phyloP scores from a whole-genome alignment of 169 alveolate genomes.

The Plasmodium gaboni region DNA sequence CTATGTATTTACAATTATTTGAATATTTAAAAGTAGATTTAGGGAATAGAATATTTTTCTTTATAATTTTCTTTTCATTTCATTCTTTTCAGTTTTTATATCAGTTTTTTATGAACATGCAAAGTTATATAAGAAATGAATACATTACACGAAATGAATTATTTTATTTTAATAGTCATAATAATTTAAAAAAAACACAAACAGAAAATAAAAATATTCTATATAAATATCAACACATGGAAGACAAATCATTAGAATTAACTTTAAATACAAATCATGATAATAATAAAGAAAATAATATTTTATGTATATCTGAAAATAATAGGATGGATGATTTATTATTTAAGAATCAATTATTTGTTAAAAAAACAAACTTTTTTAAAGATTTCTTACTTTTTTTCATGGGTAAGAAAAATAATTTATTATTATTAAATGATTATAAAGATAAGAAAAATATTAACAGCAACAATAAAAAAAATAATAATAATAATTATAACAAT shows the following conservation, averaged over 20 bases:
- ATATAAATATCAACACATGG: too few species aligned
- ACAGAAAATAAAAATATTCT: too few species aligned
- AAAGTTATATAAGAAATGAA: conserved; percentile 61
- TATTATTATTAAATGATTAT: neutral
- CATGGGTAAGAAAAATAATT: neutral
- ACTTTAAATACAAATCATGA: neutral
- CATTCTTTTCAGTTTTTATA: conserved; percentile 64
- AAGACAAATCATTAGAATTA: neutral
- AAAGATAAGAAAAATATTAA: conserved; percentile 11
- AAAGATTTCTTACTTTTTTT: conserved; percentile 18
- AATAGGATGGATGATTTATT: conserved; percentile 10
- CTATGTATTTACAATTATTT: conserved; percentile 61
- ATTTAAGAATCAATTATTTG: conserved; percentile 43
- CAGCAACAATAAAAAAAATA: neutral
- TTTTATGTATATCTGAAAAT: conserved; percentile 12
- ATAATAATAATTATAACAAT: neutral
- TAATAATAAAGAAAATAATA: neutral
- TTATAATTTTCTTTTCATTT: conserved; percentile 48
- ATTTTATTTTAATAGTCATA: neutral
- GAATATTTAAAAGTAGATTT: conserved; percentile 65
- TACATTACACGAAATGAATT: neutral
- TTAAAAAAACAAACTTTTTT: conserved; percentile 14
- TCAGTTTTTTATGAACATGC: conserved; percentile 49
- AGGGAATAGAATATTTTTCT: conserved; percentile 69
- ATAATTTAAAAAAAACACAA: conserved; percentile 1